Evolutionary conservation across 768 basidiomycete species (phyloP).

Genomic region (Pulveroboletus sp.): DNA sequence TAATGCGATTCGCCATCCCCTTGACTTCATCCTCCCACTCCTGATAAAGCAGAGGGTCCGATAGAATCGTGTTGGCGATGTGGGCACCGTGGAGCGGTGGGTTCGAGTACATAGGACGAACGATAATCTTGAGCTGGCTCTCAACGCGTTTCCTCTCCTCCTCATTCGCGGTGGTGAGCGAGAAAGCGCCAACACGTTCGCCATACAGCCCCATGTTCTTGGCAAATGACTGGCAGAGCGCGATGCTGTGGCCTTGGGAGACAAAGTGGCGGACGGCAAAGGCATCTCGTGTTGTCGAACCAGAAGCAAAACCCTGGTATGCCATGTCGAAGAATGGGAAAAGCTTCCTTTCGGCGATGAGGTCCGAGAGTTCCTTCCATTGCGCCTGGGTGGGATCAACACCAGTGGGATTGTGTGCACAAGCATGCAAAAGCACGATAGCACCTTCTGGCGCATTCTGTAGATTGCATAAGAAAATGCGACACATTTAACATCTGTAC

Average conservation of each 20-base stretch:
- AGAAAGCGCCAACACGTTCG: slow-evolving; percentile 97
- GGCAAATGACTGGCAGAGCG: slow-evolving; percentile 93
- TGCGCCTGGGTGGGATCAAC: slow-evolving; percentile 92
- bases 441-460: slow-evolving; percentile 73
- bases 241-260: slow-evolving; percentile 83
- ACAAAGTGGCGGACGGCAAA: slow-evolving; percentile 96
- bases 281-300: slow-evolving; percentile 85
- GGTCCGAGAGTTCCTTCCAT: slow-evolving; percentile 87
- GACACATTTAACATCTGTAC: slow-evolving; percentile 19
- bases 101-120: slow-evolving; percentile 98
- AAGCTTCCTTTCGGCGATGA: slow-evolving; percentile 83
- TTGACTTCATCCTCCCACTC: slow-evolving; percentile 94
- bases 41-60: slow-evolving; percentile 66
- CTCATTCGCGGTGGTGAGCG: slow-evolving; percentile 63
- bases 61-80: slow-evolving; percentile 82
- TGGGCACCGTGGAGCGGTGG: slow-evolving; percentile 90
- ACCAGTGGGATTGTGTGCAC: slow-evolving; percentile 99
- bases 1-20: slow-evolving; percentile 94
- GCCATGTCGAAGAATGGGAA: slow-evolving; percentile 99
- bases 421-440: slow-evolving; percentile 91
- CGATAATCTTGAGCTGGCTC: slow-evolving; percentile 92
- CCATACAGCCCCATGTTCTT: slow-evolving; percentile 99
- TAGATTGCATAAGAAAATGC: slow-evolving; percentile 9
- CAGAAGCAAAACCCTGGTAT: slow-evolving; percentile 98
- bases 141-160: slow-evolving; percentile 86